These are phyloP conservation scores for Albifimbria verrucaria DNA, from an alignment of 2,329 filamentous ascomycete species.

Conservation along the genomic window DNA sequence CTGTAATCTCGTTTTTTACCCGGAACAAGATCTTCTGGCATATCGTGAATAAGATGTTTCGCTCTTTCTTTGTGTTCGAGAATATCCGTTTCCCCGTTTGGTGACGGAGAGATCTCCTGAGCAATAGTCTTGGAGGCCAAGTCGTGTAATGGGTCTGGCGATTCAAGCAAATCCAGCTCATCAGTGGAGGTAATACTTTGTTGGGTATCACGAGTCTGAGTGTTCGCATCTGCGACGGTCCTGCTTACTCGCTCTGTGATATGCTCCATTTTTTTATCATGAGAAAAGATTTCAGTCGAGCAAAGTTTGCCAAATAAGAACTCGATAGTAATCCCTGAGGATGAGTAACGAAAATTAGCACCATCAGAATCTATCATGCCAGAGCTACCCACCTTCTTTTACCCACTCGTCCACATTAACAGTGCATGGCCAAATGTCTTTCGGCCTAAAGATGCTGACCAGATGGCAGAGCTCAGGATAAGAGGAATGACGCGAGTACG, in stretches of 20 bases:
- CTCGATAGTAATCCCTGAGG: constrained; percentile 55
- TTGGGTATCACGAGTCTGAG: background rate
- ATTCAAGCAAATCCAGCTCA: too few relatives aligned
- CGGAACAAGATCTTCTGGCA: background rate
- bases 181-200: background rate
- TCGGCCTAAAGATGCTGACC: constrained; percentile 64
- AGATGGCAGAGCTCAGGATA: constrained; percentile 75
- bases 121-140: too few relatives aligned
- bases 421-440: constrained; percentile 81
- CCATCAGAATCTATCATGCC: background rate
- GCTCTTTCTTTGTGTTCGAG: too few relatives aligned
- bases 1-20: constrained; percentile 17
- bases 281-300: constrained; percentile 54
- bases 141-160: too few relatives aligned
- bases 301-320: constrained; percentile 70
- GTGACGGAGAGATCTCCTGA: too few relatives aligned
- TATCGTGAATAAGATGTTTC: too few relatives aligned
- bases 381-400: constrained; percentile 37
- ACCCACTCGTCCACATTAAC: constrained; percentile 62
- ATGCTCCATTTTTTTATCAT: constrained; percentile 60
- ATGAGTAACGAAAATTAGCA: background rate
- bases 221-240: background rate
- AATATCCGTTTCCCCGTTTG: too few relatives aligned
- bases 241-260: constrained; percentile 4
- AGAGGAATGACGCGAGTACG: constrained; percentile 87